Conservation (phyloP, 108 stramenopile genomes). For the Seminavis robusta region DNA sequence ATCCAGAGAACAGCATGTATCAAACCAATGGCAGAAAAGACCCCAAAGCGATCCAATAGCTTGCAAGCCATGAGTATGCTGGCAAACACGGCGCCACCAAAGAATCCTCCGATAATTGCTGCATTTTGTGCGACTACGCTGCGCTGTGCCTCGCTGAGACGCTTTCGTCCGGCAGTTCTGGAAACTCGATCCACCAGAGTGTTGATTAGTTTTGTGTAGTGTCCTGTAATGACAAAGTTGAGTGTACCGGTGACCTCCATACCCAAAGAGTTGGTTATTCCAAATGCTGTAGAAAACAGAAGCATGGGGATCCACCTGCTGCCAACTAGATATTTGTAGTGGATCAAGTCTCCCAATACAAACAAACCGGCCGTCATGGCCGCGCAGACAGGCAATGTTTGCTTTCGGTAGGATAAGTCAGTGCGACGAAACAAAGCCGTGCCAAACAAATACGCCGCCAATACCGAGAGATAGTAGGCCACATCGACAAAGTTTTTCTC, state of each 20-base stretch:
- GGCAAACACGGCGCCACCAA: slow-evolving; percentile 32
- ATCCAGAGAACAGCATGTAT: no score
- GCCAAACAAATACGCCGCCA: slow-evolving; percentile 40
- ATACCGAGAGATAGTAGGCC: slow-evolving; percentile 42
- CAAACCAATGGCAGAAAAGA: no score
- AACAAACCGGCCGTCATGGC: no score
- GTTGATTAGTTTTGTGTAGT: slow-evolving; percentile 27
- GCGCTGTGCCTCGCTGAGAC: no score
- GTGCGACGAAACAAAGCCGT: slow-evolving; percentile 41
- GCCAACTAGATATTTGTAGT: no score
- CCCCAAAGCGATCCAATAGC: no score
- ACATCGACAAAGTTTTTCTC: slow-evolving; percentile 32
- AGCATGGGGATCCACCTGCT: slow-evolving; percentile 43
- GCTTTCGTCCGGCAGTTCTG: slow-evolving; percentile 13
- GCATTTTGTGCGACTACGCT: slow-evolving; percentile 35
- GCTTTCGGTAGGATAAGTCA: slow-evolving; percentile 11
- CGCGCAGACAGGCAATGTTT: slow-evolving; percentile 1
- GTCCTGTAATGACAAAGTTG: slow-evolving; percentile 64
- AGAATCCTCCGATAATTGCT: slow-evolving; percentile 39
- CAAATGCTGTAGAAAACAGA: slow-evolving; percentile 41
- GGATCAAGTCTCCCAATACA: no score
- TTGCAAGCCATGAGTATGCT: slow-evolving; percentile 15
- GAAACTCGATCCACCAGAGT: slow-evolving; percentile 18
- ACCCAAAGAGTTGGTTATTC: slow-evolving; percentile 53
- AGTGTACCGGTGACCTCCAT: slow-evolving; percentile 47